Conservation (phyloP, 129 eudicot species). For the Escallonia herrerae region DNA sequence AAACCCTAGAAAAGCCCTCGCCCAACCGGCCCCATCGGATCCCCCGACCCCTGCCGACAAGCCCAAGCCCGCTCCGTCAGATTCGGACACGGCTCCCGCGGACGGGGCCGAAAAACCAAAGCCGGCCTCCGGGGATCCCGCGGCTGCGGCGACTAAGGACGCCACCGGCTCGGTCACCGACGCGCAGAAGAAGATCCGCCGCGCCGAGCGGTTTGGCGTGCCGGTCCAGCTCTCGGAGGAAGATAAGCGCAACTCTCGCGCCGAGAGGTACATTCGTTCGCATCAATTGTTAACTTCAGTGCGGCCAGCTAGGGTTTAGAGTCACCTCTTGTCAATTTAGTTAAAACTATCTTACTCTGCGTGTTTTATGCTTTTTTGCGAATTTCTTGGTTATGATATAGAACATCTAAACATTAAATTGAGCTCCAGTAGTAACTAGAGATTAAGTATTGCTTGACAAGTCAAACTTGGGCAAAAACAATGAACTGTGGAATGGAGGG, state of each 20-base stretch:
- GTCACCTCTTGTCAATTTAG: too few species aligned
- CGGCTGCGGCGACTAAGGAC: slow-evolving; percentile 8
- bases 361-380: too few species aligned
- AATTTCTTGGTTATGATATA: neutral
- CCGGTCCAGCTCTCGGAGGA: slow-evolving; percentile 76
- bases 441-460: neutral
- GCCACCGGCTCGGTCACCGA: slow-evolving; percentile 31
- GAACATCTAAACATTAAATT: neutral
- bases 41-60: slow-evolving; percentile 16
- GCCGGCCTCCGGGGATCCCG: slow-evolving; percentile 18
- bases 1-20: slow-evolving; percentile 29
- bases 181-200: slow-evolving; percentile 65
- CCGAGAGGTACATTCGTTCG: slow-evolving; percentile 53
- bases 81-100: slow-evolving; percentile 4
- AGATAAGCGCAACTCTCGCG: slow-evolving; percentile 87
- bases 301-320: neutral
- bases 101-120: slow-evolving; percentile 30
- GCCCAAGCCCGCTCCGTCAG: slow-evolving; percentile 16
- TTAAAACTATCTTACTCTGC: too few species aligned
- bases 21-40: slow-evolving; percentile 10
- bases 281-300: neutral
- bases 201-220: slow-evolving; percentile 93
- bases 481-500: neutral
- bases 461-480: too few species aligned
- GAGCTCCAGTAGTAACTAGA: too few species aligned